Percentiles rank a stretch among this genome's conserved stretches.
Conservation (phyloP, 2,329 filamentous ascomycete species). For the Rhynchosporium graminicola region DNA sequence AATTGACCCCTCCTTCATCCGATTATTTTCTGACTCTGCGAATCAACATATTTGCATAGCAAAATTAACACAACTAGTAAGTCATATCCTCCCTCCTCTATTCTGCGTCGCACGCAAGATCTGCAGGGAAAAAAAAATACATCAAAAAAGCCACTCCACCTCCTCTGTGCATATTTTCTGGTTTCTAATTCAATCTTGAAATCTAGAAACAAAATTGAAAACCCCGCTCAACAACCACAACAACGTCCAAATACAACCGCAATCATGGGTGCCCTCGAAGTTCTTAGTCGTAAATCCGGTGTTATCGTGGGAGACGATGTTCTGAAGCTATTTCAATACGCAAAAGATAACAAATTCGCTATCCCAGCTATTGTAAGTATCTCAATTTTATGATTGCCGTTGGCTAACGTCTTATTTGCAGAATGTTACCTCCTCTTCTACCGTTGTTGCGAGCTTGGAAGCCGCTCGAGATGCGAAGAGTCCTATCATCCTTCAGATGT, state of each 20-base stretch:
- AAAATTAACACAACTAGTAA: constrained; percentile 1
- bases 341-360: constrained; percentile 83
- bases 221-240: constrained; percentile 1
- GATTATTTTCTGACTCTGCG: background rate
- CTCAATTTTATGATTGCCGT: too few species aligned
- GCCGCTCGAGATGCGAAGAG: constrained; percentile 89
- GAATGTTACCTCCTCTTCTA: constrained; percentile 94
- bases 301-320: constrained; percentile 70
- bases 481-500: constrained; percentile 90
- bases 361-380: constrained; percentile 73
- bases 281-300: constrained; percentile 63
- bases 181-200: background rate
- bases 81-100: background rate
- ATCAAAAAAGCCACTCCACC: constrained; percentile 10
- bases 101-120: constrained; percentile 3
- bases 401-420: constrained; percentile 33
- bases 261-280: constrained; percentile 51
- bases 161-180: background rate
- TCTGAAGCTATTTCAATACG: constrained; percentile 68
- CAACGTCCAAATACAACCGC: constrained; percentile 14
- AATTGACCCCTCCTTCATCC: constrained; percentile 4
- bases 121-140: background rate
- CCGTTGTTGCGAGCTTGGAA: constrained; percentile 84
- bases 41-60: constrained; percentile 14
- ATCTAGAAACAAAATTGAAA: too few species aligned